Evolutionary conservation across 805 yeast genomes (phyloP), one percentile per base, ranked within the genome.

Genomic region (Candida maltosa): DNA sequence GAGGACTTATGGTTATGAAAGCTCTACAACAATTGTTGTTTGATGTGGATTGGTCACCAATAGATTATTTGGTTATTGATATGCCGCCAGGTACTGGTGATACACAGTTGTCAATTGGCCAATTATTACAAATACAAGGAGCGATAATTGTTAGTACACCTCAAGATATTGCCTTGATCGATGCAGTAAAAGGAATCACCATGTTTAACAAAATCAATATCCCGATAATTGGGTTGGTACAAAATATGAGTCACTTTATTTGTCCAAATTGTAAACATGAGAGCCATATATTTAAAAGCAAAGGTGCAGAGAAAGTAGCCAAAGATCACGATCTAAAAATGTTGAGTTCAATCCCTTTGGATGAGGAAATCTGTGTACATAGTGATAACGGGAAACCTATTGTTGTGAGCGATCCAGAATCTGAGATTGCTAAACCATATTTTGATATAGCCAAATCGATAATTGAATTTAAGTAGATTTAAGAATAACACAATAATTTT

Each of bases 51-150:
- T 87, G 95, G 95, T 52, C 65, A 6, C 51, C 56, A 4, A 52
- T 86, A 29, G 95, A 87, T 51, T 70, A 78, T 16, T 61, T 87
- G 31, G 81, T 87, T 2, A 64, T 87, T 8, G 95, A 87, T 48
- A 74, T 87, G 84, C 95, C 95, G 0, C 95, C 95, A 1, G 95
- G 95, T 2, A 87, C 95, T 0, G 95, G 95, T 14, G 95, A 87
- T 52, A 80, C 85, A 0, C 95, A 87, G 49, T 65, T 87, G 36
- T 83, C 94, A 0, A 67, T 87, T n/a, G 79, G 87, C 18, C 95
- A 87, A 56, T 83, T 79, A 47, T 54, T 83, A n/a, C 70, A 72
- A 30, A 75, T 87, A 0, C 83, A 80, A 47, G 95, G 95, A 0
- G 87, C 94, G 0, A 73, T 87, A 1, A 76, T 87, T 25, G 95